Percentiles rank a stretch among this genome's conserved stretches.
Conservation (phyloP, 352 stramenopile genomes). For the Phytophthora lateralis region DNA sequence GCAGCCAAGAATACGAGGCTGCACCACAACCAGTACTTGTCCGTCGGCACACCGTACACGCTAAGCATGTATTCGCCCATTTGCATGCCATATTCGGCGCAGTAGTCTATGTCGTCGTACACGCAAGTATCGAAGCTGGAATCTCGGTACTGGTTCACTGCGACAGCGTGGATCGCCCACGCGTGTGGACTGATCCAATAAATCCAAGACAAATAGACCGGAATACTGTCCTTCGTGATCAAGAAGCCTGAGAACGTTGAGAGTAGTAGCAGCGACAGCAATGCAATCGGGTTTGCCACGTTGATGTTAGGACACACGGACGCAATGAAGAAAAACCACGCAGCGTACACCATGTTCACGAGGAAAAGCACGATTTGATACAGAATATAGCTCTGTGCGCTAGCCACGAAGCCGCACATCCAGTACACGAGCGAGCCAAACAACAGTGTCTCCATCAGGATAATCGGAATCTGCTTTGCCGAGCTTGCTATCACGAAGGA, state of each 20-base stretch:
- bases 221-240: slow-evolving; percentile 50
- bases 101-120: slow-evolving; percentile 46
- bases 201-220: slow-evolving; percentile 53
- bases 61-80: slow-evolving; percentile 42
- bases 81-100: slow-evolving; percentile 31
- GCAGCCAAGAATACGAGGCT: slow-evolving; percentile 38
- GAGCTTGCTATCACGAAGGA: slow-evolving; percentile 70
- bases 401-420: slow-evolving; percentile 69
- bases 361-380: slow-evolving; percentile 65
- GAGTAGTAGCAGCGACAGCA: slow-evolving; percentile 50
- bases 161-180: slow-evolving; percentile 45
- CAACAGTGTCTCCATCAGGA: slow-evolving; percentile 63
- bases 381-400: slow-evolving; percentile 51
- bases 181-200: slow-evolving; percentile 67
- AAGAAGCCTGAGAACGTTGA: slow-evolving; percentile 57
- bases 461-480: slow-evolving; percentile 41
- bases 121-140: slow-evolving; percentile 33
- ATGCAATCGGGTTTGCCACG: slow-evolving; percentile 48
- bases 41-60: slow-evolving; percentile 38
- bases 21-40: slow-evolving; percentile 41
- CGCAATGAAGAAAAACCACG: slow-evolving; percentile 54
- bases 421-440: slow-evolving; percentile 88
- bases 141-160: slow-evolving; percentile 44
- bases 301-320: slow-evolving; percentile 36
- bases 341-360: slow-evolving; percentile 42